Percentiles rank a stretch among this genome's conserved stretches.
These are phyloP conservation scores for Ascochyta lentis DNA, from an alignment of 2,329 filamentous ascomycete genomes.

Conservation along the genomic window DNA sequence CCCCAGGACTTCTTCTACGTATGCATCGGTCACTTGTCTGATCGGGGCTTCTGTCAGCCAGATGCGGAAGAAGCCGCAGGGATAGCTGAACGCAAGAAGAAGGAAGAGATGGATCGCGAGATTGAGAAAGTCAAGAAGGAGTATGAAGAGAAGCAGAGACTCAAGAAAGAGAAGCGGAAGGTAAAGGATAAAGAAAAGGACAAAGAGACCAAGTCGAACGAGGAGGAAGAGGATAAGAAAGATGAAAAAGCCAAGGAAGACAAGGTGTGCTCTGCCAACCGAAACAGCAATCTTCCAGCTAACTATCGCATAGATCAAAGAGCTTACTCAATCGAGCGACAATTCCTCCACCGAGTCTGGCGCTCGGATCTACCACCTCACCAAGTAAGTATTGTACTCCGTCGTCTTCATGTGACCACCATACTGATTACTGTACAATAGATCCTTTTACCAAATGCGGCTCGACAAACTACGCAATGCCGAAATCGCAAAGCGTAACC, in stretches of 20 bases:
- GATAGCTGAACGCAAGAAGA: conserved; percentile 60
- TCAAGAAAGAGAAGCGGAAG: conserved; percentile 60
- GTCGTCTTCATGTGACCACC: not conserved
- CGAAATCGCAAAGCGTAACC: conserved; percentile 81
- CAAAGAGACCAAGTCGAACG: conserved; percentile 61
- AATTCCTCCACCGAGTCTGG: conserved; percentile 64
- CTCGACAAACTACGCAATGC: conserved; percentile 77
- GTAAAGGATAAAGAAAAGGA: conserved; percentile 61
- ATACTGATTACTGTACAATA: conserved; percentile 45
- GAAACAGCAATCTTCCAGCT: conserved; percentile 4
- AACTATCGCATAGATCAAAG: conserved; percentile 50
- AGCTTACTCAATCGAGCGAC: conserved; percentile 56
- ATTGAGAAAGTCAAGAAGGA: conserved; percentile 59
- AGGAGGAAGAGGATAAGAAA: conserved; percentile 68
- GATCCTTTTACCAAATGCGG: conserved; percentile 85
- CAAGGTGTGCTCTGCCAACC: conserved; percentile 52
- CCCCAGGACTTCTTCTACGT: conserved; percentile 87
- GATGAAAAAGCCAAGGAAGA: conserved; percentile 69
- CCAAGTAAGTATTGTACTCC: conserved; percentile 63
- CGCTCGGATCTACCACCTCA: conserved; percentile 81
- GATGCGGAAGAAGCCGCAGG: conserved; percentile 73
- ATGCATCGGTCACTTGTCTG: conserved; percentile 82
- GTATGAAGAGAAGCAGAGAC: conserved; percentile 61
- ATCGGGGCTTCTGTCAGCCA: conserved; percentile 76
- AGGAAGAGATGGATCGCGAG: conserved; percentile 57